phyloP scores from a whole-genome alignment of 306 rosid genomes.

The Prunus persica region Prunus_persica_NCBIv2 NC_034012.1:15229001-15229500 shows the following conservation, averaged over 20 bases:
- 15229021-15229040: no score
- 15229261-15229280: constrained; percentile 53
- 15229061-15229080: no score
- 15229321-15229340: no score
- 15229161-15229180: constrained; percentile 53
- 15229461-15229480: neutral
- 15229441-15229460: neutral
- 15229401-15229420: constrained; percentile 70
- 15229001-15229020: no score
- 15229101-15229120: constrained; percentile 31
- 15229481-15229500: neutral
- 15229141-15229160: constrained; percentile 57
- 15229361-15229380: constrained; percentile 79
- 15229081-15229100: neutral
- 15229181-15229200: constrained; percentile 57
- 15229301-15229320: no score
- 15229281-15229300: constrained; percentile 39
- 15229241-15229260: constrained; percentile 54
- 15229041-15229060: no score
- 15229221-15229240: constrained; percentile 53
- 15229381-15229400: constrained; percentile 68
- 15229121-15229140: constrained; percentile 55
- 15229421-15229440: constrained; percentile 13
- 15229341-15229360: constrained; percentile 21
- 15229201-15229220: constrained; percentile 61